Percentiles rank a stretch among this genome's conserved stretches.
Evolutionary conservation across 2,329 filamentous ascomycete genomes (phyloP).

Genomic region (Xylaria sp.): DNA sequence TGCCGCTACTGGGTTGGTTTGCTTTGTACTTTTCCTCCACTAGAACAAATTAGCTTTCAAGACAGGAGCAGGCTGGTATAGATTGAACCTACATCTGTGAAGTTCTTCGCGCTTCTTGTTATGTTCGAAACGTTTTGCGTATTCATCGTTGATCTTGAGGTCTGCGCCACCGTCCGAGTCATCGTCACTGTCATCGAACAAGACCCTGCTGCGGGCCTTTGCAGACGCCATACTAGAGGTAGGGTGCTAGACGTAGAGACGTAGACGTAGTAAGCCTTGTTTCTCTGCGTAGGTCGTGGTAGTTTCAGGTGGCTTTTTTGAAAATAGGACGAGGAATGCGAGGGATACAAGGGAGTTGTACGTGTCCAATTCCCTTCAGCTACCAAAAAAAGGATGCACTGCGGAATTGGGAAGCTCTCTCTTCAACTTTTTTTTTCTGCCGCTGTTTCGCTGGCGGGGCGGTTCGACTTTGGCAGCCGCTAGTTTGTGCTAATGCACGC

Average conservation of each 20-base stretch:
- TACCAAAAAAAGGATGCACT: conserved; percentile 15
- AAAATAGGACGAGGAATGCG: background rate
- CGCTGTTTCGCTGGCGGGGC: background rate
- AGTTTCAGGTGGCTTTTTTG: background rate
- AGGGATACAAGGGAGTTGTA: background rate
- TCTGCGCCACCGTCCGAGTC: conserved; percentile 57
- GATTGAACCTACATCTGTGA: conserved; percentile 66
- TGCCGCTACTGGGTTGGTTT: conserved; percentile 57
- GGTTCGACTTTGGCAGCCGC: background rate
- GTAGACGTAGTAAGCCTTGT: background rate
- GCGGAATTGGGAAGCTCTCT: conserved; percentile 20
- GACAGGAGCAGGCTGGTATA: background rate
- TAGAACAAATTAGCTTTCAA: conserved; percentile 50
- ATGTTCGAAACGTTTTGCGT: conserved; percentile 88
- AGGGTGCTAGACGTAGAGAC: background rate
- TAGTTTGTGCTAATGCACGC: conserved; percentile 15
- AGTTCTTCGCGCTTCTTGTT: conserved; percentile 97
- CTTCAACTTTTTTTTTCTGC: conserved; percentile 35
- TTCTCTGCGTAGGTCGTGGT: background rate
- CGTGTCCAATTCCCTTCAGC: background rate
- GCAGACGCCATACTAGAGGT: conserved; percentile 46
- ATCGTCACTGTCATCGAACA: conserved; percentile 67
- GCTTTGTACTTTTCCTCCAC: conserved; percentile 86
- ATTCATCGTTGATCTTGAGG: conserved; percentile 91
- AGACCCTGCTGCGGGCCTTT: conserved; percentile 54